phyloP scores from a whole-genome alignment of 208 protist genomes.

The Acanthamoeba castellanii region DNA sequence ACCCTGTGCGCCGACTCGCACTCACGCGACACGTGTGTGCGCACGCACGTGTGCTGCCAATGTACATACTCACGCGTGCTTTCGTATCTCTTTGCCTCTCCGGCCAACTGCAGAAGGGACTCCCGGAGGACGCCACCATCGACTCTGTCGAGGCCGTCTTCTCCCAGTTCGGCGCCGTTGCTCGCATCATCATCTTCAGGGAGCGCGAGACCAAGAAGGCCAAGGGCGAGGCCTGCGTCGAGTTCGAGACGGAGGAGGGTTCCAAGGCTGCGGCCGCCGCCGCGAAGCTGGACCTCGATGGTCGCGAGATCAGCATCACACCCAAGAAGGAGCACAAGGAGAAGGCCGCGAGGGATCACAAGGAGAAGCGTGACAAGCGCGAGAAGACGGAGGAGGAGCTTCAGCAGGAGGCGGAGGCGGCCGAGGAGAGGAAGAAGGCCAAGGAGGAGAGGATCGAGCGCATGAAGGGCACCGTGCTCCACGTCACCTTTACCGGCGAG shows the following conservation, averaged over 20 bases:
- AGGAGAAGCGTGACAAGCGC: neutral
- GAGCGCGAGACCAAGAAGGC: slow-evolving; percentile 54
- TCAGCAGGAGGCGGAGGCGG: neutral
- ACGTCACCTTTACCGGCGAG: neutral
- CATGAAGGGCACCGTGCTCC: slow-evolving; percentile 22
- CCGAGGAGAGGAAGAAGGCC: neutral
- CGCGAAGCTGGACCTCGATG: neutral
- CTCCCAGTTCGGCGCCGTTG: neutral
- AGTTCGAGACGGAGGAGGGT: slow-evolving; percentile 59
- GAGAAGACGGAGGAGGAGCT: neutral
- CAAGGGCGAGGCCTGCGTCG: slow-evolving; percentile 60
- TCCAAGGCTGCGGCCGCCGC: neutral
- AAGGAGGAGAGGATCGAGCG: neutral
- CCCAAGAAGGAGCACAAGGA: slow-evolving; percentile 1
- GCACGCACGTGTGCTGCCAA: neutral
- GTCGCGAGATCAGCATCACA: neutral
- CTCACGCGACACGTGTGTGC: neutral
- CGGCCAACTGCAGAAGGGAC: slow-evolving; percentile 42
- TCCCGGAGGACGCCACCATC: slow-evolving; percentile 51
- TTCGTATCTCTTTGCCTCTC: neutral
- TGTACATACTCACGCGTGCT: neutral
- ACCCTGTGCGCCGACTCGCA: neutral
- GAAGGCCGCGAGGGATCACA: neutral
- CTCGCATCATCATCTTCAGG: slow-evolving; percentile 22
- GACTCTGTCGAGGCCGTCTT: slow-evolving; percentile 47